Base-by-base conservation (phyloP, 2,329 filamentous ascomycete species). In the Aspergillus ibericus region DNA sequence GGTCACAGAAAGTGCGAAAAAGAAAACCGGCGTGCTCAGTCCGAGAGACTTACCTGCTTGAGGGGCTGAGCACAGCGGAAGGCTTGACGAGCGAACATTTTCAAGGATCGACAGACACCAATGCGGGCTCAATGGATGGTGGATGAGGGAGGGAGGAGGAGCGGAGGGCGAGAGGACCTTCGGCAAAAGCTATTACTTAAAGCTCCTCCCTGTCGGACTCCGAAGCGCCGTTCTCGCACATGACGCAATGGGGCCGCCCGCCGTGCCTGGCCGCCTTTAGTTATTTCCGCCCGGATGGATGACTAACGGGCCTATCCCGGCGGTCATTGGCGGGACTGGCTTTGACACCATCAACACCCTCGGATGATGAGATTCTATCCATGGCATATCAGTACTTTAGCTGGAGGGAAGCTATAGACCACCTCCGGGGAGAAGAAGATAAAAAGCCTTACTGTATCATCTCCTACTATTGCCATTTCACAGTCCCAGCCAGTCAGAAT, bases 71-170 rank as follows among this genome's bases (percentile, higher is more conserved):
- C 83, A 67, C 82, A 83, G 72, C 87, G 83, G 72, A 89, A 82
- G 63, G 81, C 80, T 69, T 86, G 82, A 80, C 88, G 82, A 62
- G 88, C 82, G 71, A 91, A 88, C 87, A 91, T 89, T 65, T 72
- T 85, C 70, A 53, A 42, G 47, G 53, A n/a, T n/a, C 10, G 59
- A 62, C 61, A 56, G 56, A 50, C 36, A 46, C 27, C 48, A 63
- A 56, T 47, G 55, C 56, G 53, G 54, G 53, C 47, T 63, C 63
- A 66, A 62, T 65, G 53, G 57, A 52, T 34, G 46, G 40, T 50
- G 56, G 36, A 56, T 52, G 60, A 59, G 56, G 63, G 63, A 67
- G 64, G 46, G 35, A 32, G 25, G n/a, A 56, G 38, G 29, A 42
- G 16, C 32, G 34, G 56, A 35, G 36, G 27, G 47, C 18, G 12